phyloP scores from a whole-genome alignment of 257 asterid genomes.

The Agastache rugosa region DNA sequence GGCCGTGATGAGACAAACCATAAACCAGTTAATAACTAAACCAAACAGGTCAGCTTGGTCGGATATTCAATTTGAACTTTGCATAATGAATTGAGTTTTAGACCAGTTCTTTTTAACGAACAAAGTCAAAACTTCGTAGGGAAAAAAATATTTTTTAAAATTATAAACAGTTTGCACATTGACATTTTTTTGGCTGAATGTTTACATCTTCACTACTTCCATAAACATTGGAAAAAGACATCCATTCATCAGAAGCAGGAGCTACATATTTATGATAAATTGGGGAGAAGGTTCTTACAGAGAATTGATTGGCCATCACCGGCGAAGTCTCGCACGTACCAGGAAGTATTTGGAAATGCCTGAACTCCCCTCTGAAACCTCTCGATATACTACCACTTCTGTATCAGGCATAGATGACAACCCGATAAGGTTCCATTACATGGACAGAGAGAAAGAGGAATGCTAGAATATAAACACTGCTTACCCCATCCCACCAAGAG shows the following conservation, averaged over 20 bases:
- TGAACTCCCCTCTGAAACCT: constrained; percentile 98
- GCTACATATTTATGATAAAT: constrained; percentile 28
- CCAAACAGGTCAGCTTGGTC: too few species aligned
- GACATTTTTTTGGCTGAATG: neutral
- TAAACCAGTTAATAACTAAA: too few species aligned
- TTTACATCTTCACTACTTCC: neutral
- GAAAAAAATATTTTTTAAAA: too few species aligned
- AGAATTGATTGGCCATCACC: constrained; percentile 96
- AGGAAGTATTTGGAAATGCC: constrained; percentile 93
- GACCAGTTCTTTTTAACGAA: too few species aligned
- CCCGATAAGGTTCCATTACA: constrained; percentile 24
- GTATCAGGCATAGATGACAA: constrained; percentile 42
- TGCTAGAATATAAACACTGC: constrained; percentile 33
- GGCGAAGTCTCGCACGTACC: constrained; percentile 96
- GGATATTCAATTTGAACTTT: too few species aligned
- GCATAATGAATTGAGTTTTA: too few species aligned
- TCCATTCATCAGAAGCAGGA: constrained; percentile 29
- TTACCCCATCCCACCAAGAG: constrained; percentile 99
- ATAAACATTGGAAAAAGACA: neutral
- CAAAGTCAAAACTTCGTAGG: too few species aligned
- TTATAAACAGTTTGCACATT: neutral
- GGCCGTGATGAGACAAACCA: too few species aligned
- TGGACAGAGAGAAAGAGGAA: neutral
- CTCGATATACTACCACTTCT: constrained; percentile 99
- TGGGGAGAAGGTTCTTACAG: constrained; percentile 60